Evolutionary conservation across 768 basidiomycete genomes (phyloP).

Genomic region (Russula griseocarnosa): DNA sequence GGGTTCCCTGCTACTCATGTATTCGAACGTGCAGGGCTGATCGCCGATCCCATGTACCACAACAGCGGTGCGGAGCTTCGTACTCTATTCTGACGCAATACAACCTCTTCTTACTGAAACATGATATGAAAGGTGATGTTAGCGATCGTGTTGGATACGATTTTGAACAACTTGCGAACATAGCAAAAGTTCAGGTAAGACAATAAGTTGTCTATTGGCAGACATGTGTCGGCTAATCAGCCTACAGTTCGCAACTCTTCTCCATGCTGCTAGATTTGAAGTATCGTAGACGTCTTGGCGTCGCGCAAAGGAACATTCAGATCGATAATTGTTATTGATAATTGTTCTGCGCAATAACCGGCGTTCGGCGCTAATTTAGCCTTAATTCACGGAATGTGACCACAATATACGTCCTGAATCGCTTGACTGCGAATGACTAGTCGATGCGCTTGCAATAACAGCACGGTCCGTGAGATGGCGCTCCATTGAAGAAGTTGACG

Average conservation of each 20-base stretch:
- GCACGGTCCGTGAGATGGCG: background rate
- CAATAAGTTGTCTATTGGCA: background rate
- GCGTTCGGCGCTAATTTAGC: background rate
- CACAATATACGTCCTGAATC: background rate
- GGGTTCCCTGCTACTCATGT: constrained; percentile 86
- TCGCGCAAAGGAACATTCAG: background rate
- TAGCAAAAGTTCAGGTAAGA: constrained; percentile 82
- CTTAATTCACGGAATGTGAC: background rate
- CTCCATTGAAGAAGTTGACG: background rate
- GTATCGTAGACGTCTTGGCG: constrained; percentile 14
- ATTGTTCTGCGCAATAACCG: background rate
- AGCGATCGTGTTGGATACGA: constrained; percentile 79
- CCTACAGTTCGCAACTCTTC: constrained; percentile 35
- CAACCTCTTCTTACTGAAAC: constrained; percentile 3
- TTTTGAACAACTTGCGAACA: constrained; percentile 72
- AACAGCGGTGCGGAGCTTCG: constrained; percentile 55
- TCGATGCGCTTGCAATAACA: background rate
- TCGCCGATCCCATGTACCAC: constrained; percentile 88
- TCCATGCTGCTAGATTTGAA: constrained; percentile 39
- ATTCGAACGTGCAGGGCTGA: constrained; percentile 82
- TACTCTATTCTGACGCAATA: background rate
- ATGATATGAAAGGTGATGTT: constrained; percentile 54
- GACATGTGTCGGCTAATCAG: background rate
- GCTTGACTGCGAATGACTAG: no score
- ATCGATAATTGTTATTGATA: background rate